Conservation (phyloP, 768 basidiomycete genomes). For the Suillus brevipes region DNA sequence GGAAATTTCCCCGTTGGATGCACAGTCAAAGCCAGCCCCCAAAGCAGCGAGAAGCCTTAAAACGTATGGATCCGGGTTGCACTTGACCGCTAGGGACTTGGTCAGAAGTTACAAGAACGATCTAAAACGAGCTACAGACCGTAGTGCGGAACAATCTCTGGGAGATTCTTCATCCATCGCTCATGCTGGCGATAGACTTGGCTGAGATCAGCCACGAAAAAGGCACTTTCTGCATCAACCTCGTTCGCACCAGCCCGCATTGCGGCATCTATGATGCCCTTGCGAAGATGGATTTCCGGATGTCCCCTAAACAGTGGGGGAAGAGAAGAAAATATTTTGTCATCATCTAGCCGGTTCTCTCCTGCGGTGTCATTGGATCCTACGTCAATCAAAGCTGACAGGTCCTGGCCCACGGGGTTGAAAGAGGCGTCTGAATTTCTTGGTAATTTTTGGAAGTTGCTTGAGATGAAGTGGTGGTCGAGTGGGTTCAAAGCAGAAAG, state of each 20-base stretch:
- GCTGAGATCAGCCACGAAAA: conserved; percentile 93
- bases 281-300: conserved; percentile 71
- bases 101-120: conserved; percentile 29
- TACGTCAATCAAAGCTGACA: conserved; percentile 3
- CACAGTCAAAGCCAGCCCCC: conserved; percentile 96
- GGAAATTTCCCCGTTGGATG: conserved; percentile 90
- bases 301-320: conserved; percentile 70
- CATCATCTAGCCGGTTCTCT: conserved; percentile 33
- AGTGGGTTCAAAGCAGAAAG: conserved; percentile 35
- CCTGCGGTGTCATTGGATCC: conserved; percentile 1
- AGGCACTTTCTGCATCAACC: conserved; percentile 86
- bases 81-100: conserved; percentile 77
- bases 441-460: conserved; percentile 30
- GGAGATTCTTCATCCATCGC: conserved; percentile 76
- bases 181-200: conserved; percentile 83
- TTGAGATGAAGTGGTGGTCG: conserved; percentile 29
- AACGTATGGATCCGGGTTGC: conserved; percentile 96
- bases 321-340: conserved; percentile 56
- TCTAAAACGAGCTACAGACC: conserved; percentile 51
- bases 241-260: conserved; percentile 51
- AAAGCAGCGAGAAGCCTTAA: conserved; percentile 86
- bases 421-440: conserved; percentile 11
- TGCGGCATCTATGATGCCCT: conserved; percentile 70
- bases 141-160: conserved; percentile 91
- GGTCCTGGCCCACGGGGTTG: conserved; percentile 7